A percentile compares a stretch with the other conserved stretches of the same genome.
Conservation (phyloP, 352 stramenopile genomes). For the Phytophthora palmivora region DNA sequence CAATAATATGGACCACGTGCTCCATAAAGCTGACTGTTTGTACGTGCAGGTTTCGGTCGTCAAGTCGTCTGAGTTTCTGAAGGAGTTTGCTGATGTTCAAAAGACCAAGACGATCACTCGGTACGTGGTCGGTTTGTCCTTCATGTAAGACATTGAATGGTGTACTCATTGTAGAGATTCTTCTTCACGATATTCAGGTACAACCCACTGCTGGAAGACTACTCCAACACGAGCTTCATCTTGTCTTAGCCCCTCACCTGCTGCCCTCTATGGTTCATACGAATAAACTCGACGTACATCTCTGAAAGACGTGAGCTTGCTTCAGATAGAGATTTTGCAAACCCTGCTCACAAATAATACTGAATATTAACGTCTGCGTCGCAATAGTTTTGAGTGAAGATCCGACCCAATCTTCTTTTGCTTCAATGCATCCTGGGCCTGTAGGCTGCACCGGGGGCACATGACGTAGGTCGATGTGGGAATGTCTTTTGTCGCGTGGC, state of each 20-base stretch:
- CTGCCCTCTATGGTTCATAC: conserved; percentile 1
- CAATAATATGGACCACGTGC: background rate
- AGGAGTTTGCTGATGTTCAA: conserved; percentile 78
- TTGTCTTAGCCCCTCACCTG: conserved; percentile 60
- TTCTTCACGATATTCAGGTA: conserved; percentile 54
- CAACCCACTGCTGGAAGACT: conserved; percentile 91
- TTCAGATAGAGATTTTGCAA: conserved; percentile 22
- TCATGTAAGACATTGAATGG: background rate
- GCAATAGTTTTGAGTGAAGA: conserved; percentile 46
- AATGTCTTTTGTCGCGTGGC: conserved; percentile 60
- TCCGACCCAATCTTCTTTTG: conserved; percentile 53
- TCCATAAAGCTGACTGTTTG: background rate
- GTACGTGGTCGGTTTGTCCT: conserved; percentile 37
- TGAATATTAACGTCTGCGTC: conserved; percentile 23
- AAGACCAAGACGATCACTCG: conserved; percentile 86
- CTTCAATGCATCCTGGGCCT: conserved; percentile 44
- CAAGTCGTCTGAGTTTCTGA: conserved; percentile 82
- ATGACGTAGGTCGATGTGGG: conserved; percentile 63
- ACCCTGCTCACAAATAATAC: conserved; percentile 14
- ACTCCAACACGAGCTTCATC: conserved; percentile 91
- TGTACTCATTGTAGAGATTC: conserved; percentile 1
- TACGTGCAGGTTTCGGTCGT: conserved; percentile 74
- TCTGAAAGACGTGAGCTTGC: conserved; percentile 8
- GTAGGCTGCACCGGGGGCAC: conserved; percentile 55
- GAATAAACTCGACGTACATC: conserved; percentile 7